Conservation (phyloP, 345 rosid genomes). For the Ceriops tagal region DNA sequence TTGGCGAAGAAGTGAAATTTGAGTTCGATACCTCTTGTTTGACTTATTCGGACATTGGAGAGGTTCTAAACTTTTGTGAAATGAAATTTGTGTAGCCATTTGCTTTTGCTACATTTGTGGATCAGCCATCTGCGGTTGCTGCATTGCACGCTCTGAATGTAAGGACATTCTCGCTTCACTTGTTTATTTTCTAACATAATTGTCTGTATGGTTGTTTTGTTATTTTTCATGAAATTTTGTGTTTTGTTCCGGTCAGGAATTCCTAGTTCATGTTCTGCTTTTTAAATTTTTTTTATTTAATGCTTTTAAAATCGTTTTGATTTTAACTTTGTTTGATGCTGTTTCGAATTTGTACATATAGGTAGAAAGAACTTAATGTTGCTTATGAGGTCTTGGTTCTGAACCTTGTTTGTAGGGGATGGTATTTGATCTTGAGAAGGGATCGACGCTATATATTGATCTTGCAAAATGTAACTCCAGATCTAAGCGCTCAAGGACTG, state of each 20-base stretch:
- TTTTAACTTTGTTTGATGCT: neutral
- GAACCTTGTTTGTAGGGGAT: slow-evolving; percentile 55
- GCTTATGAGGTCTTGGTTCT: slow-evolving; percentile 11
- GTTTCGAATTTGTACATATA: neutral
- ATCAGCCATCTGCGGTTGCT: slow-evolving; percentile 67
- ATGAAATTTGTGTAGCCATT: slow-evolving; percentile 51
- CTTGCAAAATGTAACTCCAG: slow-evolving; percentile 89
- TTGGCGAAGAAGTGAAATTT: neutral
- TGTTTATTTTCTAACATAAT: neutral
- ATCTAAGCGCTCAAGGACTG: slow-evolving; percentile 77
- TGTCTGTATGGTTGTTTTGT: neutral
- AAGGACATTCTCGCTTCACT: slow-evolving; percentile 21
- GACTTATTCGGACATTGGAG: neutral
- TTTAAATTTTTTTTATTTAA: too few relatives aligned
- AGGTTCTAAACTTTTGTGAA: slow-evolving; percentile 15
- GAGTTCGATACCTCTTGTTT: neutral
- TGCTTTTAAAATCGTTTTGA: too few relatives aligned
- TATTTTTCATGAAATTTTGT: neutral
- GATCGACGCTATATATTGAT: slow-evolving; percentile 70
- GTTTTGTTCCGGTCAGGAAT: neutral
- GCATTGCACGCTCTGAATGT: slow-evolving; percentile 83
- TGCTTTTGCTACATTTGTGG: slow-evolving; percentile 74
- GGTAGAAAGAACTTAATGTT: neutral
- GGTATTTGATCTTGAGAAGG: slow-evolving; percentile 90
- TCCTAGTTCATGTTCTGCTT: too few relatives aligned